These are phyloP conservation scores for Myriangium duriaei DNA, from an alignment of 2,329 filamentous ascomycete genomes.

Conservation along the genomic window DNA sequence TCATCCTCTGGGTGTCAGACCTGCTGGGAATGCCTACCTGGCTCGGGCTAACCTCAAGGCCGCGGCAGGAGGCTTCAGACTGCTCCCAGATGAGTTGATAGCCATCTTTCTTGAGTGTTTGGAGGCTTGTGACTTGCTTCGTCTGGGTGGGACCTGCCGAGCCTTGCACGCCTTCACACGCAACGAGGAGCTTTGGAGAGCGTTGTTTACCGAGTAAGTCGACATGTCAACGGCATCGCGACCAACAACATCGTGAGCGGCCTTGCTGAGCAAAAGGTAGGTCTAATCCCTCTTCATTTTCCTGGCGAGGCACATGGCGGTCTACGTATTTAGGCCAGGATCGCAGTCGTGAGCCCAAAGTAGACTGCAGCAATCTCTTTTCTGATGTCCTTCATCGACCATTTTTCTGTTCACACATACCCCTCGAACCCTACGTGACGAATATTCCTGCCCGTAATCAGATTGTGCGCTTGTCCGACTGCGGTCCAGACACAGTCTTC, in stretches of 20 bases:
- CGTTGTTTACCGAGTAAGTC: conserved; percentile 72
- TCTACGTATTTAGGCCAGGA: conserved; percentile 57
- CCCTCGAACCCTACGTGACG: conserved; percentile 51
- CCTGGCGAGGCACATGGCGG: conserved; percentile 77
- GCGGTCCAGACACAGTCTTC: conserved; percentile 43
- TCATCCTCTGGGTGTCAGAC: conserved; percentile 76
- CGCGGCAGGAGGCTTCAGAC: conserved; percentile 51
- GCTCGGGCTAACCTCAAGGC: conserved; percentile 53
- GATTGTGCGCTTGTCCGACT: conserved; percentile 54
- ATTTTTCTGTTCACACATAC: conserved; percentile 74
- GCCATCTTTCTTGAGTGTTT: conserved; percentile 63
- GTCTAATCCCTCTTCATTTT: conserved; percentile 35
- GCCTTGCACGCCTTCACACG: conserved; percentile 76
- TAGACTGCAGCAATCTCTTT: conserved; percentile 69
- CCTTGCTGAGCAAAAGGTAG: conserved; percentile 25
- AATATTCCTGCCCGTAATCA: conserved; percentile 62
- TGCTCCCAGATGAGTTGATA: conserved; percentile 70
- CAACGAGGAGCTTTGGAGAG: conserved; percentile 81
- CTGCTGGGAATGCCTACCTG: conserved; percentile 70
- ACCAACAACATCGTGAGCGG: not conserved
- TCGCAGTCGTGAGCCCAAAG: conserved; percentile 38
- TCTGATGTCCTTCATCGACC: conserved; percentile 85
- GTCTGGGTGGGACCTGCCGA: conserved; percentile 66
- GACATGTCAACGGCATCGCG: conserved; percentile 12
- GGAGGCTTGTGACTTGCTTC: conserved; percentile 48